A percentile compares a stretch with the other conserved stretches of the same genome.
Evolutionary conservation across 2,329 filamentous ascomycete species (phyloP).

Genomic region (Cylindrodendrum hubeiense): DNA sequence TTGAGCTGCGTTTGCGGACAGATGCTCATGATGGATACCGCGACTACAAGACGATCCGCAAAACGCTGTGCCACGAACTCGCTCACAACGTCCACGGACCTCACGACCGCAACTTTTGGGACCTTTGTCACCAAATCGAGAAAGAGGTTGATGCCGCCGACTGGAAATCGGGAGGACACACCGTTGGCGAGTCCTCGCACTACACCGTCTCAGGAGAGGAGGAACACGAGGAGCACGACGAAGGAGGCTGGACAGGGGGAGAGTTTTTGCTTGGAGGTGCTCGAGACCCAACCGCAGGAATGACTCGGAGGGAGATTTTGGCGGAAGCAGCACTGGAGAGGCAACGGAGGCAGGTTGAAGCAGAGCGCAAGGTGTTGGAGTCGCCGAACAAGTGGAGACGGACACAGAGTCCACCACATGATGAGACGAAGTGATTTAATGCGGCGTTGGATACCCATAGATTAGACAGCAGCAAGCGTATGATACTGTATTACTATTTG

Average conservation of each 20-base stretch:
- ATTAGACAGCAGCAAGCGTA: constrained; percentile 2
- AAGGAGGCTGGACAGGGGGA: constrained; percentile 83
- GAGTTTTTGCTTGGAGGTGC: constrained; percentile 78
- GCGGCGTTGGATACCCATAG: constrained; percentile 22
- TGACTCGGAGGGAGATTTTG: constrained; percentile 80
- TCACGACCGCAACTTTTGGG: constrained; percentile 92
- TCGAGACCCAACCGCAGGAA: constrained; percentile 56
- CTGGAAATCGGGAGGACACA: constrained; percentile 79
- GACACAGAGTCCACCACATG: constrained; percentile 26
- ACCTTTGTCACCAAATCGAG: constrained; percentile 88
- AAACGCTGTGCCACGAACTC: constrained; percentile 94
- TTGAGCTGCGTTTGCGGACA: constrained; percentile 90
- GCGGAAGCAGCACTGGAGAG: constrained; percentile 63
- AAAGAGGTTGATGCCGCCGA: constrained; percentile 84
- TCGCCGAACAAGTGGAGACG: constrained; percentile 47
- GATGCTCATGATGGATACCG: constrained; percentile 95
- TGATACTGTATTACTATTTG: neutral
- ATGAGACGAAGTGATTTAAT: constrained; percentile 41
- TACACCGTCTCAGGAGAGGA: constrained; percentile 65
- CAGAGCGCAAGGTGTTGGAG: constrained; percentile 47
- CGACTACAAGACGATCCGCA: constrained; percentile 91
- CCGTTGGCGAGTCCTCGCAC: constrained; percentile 73
- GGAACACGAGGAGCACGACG: constrained; percentile 70
- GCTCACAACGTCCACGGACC: constrained; percentile 90
- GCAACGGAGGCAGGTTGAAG: constrained; percentile 49